These are phyloP conservation scores for Pichia scutulata DNA, from an alignment of 805 yeast species.

Conservation along the genomic window DNA sequence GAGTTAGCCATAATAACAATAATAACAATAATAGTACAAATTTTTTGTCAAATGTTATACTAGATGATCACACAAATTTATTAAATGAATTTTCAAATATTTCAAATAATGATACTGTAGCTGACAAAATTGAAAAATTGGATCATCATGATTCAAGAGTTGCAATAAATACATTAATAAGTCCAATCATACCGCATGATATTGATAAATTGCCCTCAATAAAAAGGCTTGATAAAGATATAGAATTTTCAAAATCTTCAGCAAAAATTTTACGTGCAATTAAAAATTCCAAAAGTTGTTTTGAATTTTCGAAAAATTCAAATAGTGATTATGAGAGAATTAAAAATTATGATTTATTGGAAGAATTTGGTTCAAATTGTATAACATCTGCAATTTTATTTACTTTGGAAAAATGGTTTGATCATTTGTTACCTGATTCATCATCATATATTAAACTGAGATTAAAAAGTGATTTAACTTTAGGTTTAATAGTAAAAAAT, in stretches of 20 bases:
- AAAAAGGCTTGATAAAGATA: constrained; percentile 18
- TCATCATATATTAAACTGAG: constrained; percentile 39
- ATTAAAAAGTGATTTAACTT: constrained; percentile 29
- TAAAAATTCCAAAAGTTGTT: constrained; percentile 57
- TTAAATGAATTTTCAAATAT: background rate
- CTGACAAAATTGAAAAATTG: constrained; percentile 12
- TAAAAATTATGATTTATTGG: constrained; percentile 36
- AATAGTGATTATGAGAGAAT: constrained; percentile 1
- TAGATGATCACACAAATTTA: constrained; percentile 12
- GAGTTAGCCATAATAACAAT: background rate
- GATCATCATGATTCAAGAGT: constrained; percentile 31
- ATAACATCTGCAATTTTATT: constrained; percentile 49
- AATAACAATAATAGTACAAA: constrained; percentile 13
- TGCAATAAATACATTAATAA: constrained; percentile 41
- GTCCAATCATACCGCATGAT: constrained; percentile 27
- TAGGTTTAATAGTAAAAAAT: constrained; percentile 39
- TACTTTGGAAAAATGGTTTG: constrained; percentile 57
- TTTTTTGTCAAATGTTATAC: constrained; percentile 22
- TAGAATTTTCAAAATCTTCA: constrained; percentile 23
- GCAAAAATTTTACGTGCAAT: constrained; percentile 35
- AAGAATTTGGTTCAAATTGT: constrained; percentile 50
- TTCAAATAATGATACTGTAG: constrained; percentile 11
- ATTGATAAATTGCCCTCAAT: constrained; percentile 21
- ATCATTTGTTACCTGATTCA: constrained; percentile 45
- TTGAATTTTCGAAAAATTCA: constrained; percentile 30